Conservation (phyloP, 176 grass and related monocot species). For the Avena atlantica region DNA sequence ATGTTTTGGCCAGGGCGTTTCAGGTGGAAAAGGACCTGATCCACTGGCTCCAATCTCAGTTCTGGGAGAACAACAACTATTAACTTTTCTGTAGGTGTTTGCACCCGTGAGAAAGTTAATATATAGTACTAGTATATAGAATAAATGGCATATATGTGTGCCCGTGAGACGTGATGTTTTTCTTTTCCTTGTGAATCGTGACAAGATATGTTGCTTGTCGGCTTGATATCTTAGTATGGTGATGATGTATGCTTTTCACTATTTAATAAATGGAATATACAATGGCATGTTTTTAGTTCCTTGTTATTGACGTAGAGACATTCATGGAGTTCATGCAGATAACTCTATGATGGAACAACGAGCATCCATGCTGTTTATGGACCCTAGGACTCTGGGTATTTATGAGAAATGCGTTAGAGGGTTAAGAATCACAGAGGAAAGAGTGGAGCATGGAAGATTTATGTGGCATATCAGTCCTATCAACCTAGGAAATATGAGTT, state of each 20-base stretch:
- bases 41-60: conserved; percentile 16
- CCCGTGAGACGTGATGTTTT: no score
- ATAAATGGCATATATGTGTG: no score
- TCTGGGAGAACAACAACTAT: conserved; percentile 17
- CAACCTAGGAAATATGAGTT: no score
- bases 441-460: background rate
- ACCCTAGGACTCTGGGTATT: background rate
- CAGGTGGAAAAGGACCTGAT: conserved; percentile 14
- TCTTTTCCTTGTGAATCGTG: background rate
- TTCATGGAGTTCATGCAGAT: background rate
- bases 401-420: background rate
- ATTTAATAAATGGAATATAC: background rate
- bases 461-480: no score
- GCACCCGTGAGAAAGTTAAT: background rate
- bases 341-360: background rate
- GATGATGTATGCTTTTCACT: background rate
- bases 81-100: background rate
- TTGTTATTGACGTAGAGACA: background rate
- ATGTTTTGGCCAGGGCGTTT: conserved; percentile 19
- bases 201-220: background rate
- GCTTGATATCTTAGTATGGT: background rate
- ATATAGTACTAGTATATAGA: background rate
- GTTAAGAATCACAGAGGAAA: background rate
- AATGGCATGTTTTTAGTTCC: background rate
- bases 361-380: no score